Evolutionary conservation across 1,139 yeast genomes (phyloP), one percentile per base, ranked within the genome.

Genomic region (Geotrichum carabidarum): DNA sequence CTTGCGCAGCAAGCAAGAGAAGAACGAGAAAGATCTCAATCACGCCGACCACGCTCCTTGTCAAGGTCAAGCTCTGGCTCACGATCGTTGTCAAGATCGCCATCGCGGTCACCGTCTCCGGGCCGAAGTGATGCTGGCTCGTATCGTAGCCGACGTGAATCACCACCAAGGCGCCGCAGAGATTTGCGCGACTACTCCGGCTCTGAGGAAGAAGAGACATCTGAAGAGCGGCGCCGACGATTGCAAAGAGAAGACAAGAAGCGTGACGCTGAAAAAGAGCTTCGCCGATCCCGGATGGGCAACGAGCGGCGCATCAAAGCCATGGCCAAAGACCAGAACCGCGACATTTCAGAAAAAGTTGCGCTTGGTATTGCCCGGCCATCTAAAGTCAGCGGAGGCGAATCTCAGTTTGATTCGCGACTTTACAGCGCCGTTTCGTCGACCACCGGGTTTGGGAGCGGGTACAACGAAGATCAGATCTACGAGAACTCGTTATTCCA

Each of bases 1-100:
- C 74, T 86, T 59, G 91, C 91, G 0, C 79, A 77, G 58, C 74
- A 75, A 57, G 82, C 86, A 0, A 72, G 86, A 54, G 74, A 72
- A 46, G 73, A 68, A 46, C 60, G 69, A 31, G 60, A 58, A 52
- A 22, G 51, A 30, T 45, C 56, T 12, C 37, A 42, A 17, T 32
- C 36, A 12, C 27, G 18, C 8, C n/a, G 32, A 17, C 46, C 45
- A 7, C 37, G 40, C 18, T 44, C 50, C 8, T 17, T 37, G 11
- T 53, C 56, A 17, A 30, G 38, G 12, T 53, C 56, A 35, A 51
- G 45, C 27, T 41, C 53, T 2, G 44, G 48, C 9, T 32, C 48
- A 5, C 11, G 48, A 43, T 50, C 51, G 12, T 9, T 40, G 8
- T 45, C 34, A n/a, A 18, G 44, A 41, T 9, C 44, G 44, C 48